phyloP scores from a whole-genome alignment of 2,329 filamentous ascomycete genomes.

The Emericellopsis cladophorae region DNA sequence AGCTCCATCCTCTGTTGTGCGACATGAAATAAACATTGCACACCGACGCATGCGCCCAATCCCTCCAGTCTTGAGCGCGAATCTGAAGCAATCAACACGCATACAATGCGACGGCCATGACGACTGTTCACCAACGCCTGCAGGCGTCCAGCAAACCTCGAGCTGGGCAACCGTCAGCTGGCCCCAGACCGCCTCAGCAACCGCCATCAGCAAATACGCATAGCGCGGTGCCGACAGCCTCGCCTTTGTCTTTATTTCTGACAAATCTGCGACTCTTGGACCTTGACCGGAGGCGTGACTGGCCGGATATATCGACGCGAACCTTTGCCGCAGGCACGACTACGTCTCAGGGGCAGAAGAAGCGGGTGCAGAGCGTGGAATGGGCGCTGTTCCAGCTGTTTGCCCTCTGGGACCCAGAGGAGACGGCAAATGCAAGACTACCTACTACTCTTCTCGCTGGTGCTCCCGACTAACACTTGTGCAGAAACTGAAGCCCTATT shows the following conservation, averaged over 20 bases:
- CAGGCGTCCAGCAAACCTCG: constrained; percentile 1
- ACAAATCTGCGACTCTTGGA: constrained; percentile 76
- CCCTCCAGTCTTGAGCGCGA: too few relatives aligned
- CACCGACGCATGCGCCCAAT: too few relatives aligned
- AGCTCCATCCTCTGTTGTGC: too few relatives aligned
- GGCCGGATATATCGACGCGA: constrained; percentile 60
- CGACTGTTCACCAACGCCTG: constrained; percentile 2
- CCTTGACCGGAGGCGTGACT: constrained; percentile 63
- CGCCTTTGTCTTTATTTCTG: constrained; percentile 43
- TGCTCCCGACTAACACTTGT: constrained; percentile 3
- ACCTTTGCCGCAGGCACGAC: constrained; percentile 55
- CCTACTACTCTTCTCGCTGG: constrained; percentile 1
- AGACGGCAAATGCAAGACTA: constrained; percentile 53
- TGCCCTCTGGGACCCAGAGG: constrained; percentile 66
- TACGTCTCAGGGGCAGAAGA: constrained; percentile 62
- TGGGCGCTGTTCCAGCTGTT: constrained; percentile 89
- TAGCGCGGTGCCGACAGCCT: constrained; percentile 1
- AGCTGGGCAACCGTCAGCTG: background rate
- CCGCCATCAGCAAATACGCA: background rate
- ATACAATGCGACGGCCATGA: background rate
- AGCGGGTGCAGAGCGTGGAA: constrained; percentile 70
- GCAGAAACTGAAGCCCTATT: constrained; percentile 81
- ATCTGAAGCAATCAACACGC: too few relatives aligned
- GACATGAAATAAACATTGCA: too few relatives aligned
- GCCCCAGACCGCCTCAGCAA: background rate